Percentiles rank a stretch among this genome's conserved stretches.
Conservation (phyloP, 108 stramenopile species). For the Pseudonitzschia multiseries region DNA sequence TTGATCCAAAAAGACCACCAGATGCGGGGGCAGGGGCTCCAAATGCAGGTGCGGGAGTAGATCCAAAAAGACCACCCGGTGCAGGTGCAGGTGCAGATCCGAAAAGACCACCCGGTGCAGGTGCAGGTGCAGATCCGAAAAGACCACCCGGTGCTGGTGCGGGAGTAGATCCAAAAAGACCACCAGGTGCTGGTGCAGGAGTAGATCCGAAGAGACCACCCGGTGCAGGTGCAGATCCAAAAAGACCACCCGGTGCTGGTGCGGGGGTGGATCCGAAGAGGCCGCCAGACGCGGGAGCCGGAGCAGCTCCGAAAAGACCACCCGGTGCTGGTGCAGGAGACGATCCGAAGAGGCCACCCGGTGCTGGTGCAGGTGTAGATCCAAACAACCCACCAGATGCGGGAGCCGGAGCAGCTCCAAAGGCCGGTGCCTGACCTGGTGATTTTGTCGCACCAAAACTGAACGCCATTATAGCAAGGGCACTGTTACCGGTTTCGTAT, state of each 20-base stretch:
- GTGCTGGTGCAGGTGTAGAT: slow-evolving; percentile 43
- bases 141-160: slow-evolving; percentile 32
- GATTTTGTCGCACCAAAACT: slow-evolving; percentile 34
- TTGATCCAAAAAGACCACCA: slow-evolving; percentile 33
- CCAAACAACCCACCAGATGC: slow-evolving; percentile 44
- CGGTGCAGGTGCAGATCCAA: slow-evolving; percentile 69
- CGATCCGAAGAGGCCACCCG: slow-evolving; percentile 54
- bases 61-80: slow-evolving; percentile 56
- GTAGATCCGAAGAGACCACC: slow-evolving; percentile 51
- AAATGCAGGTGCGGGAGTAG: slow-evolving; percentile 32
- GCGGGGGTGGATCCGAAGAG: slow-evolving; percentile 53
- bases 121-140: slow-evolving; percentile 49
- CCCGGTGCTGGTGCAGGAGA: slow-evolving; percentile 38
- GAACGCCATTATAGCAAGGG: slow-evolving; percentile 6
- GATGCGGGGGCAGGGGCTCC: slow-evolving; percentile 6
- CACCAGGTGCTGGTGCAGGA: slow-evolving; percentile 41
- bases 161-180: slow-evolving; percentile 45
- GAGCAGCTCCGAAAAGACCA: slow-evolving; percentile 47
- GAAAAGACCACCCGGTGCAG: slow-evolving; percentile 28
- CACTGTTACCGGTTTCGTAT: slow-evolving; percentile 23
- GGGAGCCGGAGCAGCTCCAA: slow-evolving; percentile 51
- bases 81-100: slow-evolving; percentile 48
- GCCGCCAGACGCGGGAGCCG: slow-evolving; percentile 48
- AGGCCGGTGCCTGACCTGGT: slow-evolving; percentile 31
- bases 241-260: slow-evolving; percentile 59